phyloP scores from a whole-genome alignment of 805 yeast genomes.

The Maudiozyma barnettii region DNA sequence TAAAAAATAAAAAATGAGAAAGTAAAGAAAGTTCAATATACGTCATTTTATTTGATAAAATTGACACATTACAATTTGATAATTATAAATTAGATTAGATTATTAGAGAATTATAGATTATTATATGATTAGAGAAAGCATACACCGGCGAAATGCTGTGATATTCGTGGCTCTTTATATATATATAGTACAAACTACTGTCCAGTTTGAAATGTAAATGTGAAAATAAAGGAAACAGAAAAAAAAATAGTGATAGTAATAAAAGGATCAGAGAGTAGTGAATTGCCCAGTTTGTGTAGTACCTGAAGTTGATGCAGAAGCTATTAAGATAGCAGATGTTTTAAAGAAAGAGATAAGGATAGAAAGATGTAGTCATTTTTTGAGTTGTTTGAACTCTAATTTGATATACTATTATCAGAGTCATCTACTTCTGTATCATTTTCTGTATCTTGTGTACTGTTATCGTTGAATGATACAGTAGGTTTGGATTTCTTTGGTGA shows the following conservation, averaged over 20 bases:
- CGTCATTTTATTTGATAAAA: no score
- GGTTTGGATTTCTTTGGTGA: constrained; percentile 26
- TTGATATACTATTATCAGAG: not conserved
- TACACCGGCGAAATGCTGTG: not conserved
- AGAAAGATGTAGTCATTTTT: not conserved
- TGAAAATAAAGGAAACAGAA: not conserved
- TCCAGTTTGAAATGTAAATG: not conserved
- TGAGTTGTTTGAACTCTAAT: not conserved
- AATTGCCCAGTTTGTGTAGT: not conserved
- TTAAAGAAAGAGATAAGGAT: not conserved
- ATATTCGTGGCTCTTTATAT: not conserved
- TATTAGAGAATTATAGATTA: not conserved
- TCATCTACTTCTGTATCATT: constrained; percentile 7
- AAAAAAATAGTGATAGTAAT: not conserved
- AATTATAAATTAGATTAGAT: not conserved
- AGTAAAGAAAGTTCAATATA: no score
- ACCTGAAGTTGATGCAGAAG: not conserved
- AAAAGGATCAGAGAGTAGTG: no score
- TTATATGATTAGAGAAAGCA: not conserved
- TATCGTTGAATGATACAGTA: constrained; percentile 4
- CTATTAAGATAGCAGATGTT: no score
- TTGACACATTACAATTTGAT: no score
- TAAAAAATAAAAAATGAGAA: no score
- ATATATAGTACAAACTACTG: not conserved
- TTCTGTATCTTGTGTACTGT: not conserved